Evolutionary conservation across 176 grass and related monocot species (phyloP).

Genomic region (Leersia perrieri): DNA sequence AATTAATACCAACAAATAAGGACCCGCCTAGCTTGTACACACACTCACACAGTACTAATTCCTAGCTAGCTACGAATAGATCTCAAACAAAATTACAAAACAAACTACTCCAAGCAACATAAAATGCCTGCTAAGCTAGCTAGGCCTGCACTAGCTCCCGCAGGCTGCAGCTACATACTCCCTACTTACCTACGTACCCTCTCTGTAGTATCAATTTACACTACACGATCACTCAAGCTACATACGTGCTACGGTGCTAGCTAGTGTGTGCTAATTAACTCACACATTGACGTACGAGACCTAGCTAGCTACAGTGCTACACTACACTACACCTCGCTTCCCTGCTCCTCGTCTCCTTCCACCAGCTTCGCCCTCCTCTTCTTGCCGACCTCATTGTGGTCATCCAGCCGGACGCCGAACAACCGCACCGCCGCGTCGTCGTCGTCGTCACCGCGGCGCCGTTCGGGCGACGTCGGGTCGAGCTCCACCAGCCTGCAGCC

Average conservation of each 20-base stretch:
- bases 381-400: constrained; percentile 40
- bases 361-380: constrained; percentile 47
- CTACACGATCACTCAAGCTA: not conserved
- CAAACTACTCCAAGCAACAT: not conserved
- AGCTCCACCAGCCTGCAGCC: constrained; percentile 41
- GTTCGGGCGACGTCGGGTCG: not conserved
- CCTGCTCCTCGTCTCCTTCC: constrained; percentile 8
- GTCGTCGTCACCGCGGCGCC: not conserved
- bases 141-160: not conserved
- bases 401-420: constrained; percentile 58
- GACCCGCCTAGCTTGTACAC: not conserved
- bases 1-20: not conserved
- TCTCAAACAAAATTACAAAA: not conserved
- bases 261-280: too few species aligned
- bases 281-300: not conserved
- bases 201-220: constrained; percentile 11
- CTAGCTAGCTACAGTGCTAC: not conserved
- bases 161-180: not conserved
- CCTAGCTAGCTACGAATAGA: too few species aligned
- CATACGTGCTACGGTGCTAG: not conserved
- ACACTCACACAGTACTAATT: too few species aligned
- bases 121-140: not conserved
- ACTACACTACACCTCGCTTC: constrained; percentile 14
- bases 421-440: constrained; percentile 45
- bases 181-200: not conserved